Evolutionary conservation across 208 protist genomes (phyloP).

Genomic region (Acanthamoeba lenticulata): DNA sequence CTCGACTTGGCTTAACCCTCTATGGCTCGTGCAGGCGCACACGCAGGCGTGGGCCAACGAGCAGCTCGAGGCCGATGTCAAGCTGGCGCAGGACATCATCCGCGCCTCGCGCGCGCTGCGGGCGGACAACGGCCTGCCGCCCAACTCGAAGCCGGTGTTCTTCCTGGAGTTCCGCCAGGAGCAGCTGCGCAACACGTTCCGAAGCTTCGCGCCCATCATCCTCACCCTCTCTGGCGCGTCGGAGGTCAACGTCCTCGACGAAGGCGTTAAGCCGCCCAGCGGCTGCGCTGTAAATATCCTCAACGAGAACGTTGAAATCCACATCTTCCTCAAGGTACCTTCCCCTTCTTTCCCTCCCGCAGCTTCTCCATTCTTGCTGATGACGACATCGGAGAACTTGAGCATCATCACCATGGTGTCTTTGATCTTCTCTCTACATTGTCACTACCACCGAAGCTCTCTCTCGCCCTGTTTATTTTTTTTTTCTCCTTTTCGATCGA

Average conservation of each 20-base stretch:
- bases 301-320: constrained; percentile 59
- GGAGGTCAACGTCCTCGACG: constrained; percentile 44
- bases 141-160: not conserved
- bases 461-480: not conserved
- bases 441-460: constrained; percentile 4
- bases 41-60: constrained; percentile 23
- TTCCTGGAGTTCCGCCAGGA: constrained; percentile 46
- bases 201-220: constrained; percentile 29
- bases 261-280: not conserved
- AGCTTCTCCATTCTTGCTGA: not conserved
- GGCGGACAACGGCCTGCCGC: not conserved
- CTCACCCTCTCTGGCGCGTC: constrained; percentile 26
- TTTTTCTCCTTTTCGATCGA: not conserved
- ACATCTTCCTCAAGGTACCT: constrained; percentile 69
- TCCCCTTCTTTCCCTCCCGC: not conserved
- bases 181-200: not conserved
- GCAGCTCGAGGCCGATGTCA: constrained; percentile 39
- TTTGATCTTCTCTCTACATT: not conserved
- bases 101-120: constrained; percentile 13
- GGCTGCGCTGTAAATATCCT: constrained; percentile 69
- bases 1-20: not conserved
- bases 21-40: not conserved
- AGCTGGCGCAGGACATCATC: constrained; percentile 57
- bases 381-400: not conserved
- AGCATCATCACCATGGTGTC: not conserved